These are phyloP conservation scores for Schizosaccharomyces octosporus DNA, from an alignment of 805 yeast species.

Conservation along the genomic window DNA sequence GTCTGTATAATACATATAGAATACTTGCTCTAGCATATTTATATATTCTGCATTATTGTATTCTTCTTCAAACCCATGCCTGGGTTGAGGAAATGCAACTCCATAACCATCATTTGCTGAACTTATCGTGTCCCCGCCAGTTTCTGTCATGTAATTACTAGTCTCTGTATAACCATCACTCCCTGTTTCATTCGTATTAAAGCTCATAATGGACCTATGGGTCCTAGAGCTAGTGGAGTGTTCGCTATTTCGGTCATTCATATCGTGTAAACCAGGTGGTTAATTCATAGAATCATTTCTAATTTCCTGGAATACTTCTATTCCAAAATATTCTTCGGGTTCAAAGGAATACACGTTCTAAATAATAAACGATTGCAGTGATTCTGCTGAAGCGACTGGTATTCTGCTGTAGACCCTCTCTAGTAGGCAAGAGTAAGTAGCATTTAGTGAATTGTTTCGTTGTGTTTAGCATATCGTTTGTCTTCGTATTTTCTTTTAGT, in stretches of 20 bases:
- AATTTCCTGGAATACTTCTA: too few species aligned
- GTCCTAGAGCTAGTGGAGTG: neutral
- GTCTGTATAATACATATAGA: slow-evolving; percentile 67
- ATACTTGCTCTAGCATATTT: slow-evolving; percentile 27
- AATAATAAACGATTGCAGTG: too few species aligned
- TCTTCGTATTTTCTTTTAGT: too few species aligned
- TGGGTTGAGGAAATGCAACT: slow-evolving; percentile 4
- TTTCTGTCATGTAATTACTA: neutral
- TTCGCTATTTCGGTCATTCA: neutral
- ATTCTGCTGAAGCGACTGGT: too few species aligned
- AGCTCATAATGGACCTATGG: neutral
- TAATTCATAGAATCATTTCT: too few species aligned
- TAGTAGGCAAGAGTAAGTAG: too few species aligned
- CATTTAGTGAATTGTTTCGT: too few species aligned
- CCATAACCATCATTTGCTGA: neutral
- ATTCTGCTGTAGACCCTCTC: too few species aligned
- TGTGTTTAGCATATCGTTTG: too few species aligned
- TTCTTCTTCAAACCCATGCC: slow-evolving; percentile 39
- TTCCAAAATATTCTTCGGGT: too few species aligned
- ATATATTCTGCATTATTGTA: slow-evolving; percentile 29
- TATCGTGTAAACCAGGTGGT: neutral
- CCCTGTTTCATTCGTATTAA: neutral
- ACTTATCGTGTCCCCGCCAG: neutral
- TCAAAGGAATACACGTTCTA: too few species aligned
- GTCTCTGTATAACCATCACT: neutral